Conservation (phyloP, 805 yeast species). For the Yamadazyma akitaensis region DNA sequence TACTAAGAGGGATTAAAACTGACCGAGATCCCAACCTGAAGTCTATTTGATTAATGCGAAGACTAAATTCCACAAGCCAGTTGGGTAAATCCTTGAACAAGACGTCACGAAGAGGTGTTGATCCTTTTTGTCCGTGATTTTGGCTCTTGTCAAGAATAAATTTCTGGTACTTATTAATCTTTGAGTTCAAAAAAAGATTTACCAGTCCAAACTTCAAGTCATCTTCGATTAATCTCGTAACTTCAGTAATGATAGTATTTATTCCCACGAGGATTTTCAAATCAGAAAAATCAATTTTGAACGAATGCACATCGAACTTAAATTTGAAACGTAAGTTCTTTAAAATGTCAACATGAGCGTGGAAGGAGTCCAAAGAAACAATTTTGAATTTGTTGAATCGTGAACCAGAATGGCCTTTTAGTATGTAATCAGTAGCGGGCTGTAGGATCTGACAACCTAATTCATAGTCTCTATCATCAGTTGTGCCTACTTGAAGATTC, state of each 20-base stretch:
- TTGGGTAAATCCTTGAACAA: conserved; percentile 27
- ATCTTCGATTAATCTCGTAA: conserved; percentile 21
- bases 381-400: neutral
- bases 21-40: conserved; percentile 38
- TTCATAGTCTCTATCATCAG: conserved; percentile 29
- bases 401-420: conserved; percentile 16
- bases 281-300: conserved; percentile 24
- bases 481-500: conserved; percentile 31
- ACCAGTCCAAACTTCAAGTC: conserved; percentile 27
- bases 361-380: conserved; percentile 1
- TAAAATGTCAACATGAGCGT: conserved; percentile 18
- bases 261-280: conserved; percentile 31
- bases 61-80: conserved; percentile 29
- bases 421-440: conserved; percentile 30
- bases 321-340: conserved; percentile 27
- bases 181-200: conserved; percentile 25
- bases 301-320: conserved; percentile 18
- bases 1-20: conserved; percentile 28
- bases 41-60: conserved; percentile 15
- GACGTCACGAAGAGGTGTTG: conserved; percentile 5
- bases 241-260: conserved; percentile 24
- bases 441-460: conserved; percentile 31
- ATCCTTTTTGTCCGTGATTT: no score
- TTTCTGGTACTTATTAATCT: conserved; percentile 14
- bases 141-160: conserved; percentile 1